Evolutionary conservation across 2,329 filamentous ascomycete genomes (phyloP), one percentile per base, ranked within the genome.

Genomic region (Aspergillus cejpii): DNA sequence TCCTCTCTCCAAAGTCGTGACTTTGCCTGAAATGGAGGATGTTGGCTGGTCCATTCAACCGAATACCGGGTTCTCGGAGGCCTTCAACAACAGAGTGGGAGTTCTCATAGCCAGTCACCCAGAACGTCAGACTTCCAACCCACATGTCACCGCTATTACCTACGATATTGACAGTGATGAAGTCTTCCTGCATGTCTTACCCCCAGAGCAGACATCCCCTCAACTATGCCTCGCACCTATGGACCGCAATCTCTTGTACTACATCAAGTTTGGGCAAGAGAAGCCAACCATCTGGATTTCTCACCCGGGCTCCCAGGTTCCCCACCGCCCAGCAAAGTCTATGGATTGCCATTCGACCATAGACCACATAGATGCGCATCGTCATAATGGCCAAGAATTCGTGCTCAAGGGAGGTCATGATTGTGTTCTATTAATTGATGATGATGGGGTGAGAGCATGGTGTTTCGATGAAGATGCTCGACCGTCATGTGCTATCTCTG

Each of bases 381-480:
- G 45, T 15, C 39, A 39, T 29, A 42, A 39, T 36, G 27, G 19
- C 3, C 34, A 37, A 20, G 24, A 26, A 20, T 43, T 40, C n/a
- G 31, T 41, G 15, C 39, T 55, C 15, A 48, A 45, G 19, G 58
- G 56, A 3, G 57, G 61, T 44, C 37, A 42, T 6, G 37, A 45
- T 11, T 55, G 52, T 40, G 40, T 56, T 15, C 37, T 57, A 6
- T 36, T 56, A 34, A 28, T 50, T 3, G 44, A 52, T 44, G 40
- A 44, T 6, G 41, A 23, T 5, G 53, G 52, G 12, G 14, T 53
- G 29, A 47, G 47, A 36, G 44, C 58, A 3, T 63, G 56, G 59
- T 54, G 43, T 31, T 61, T 64, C 43, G 47, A 56, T 34, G 51
- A 48, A 40, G 36, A 24, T 3, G 33, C 24, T 5, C 39, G 26